phyloP scores from a whole-genome alignment of 257 asterid species.

The Catharanthus roseus region DNA sequence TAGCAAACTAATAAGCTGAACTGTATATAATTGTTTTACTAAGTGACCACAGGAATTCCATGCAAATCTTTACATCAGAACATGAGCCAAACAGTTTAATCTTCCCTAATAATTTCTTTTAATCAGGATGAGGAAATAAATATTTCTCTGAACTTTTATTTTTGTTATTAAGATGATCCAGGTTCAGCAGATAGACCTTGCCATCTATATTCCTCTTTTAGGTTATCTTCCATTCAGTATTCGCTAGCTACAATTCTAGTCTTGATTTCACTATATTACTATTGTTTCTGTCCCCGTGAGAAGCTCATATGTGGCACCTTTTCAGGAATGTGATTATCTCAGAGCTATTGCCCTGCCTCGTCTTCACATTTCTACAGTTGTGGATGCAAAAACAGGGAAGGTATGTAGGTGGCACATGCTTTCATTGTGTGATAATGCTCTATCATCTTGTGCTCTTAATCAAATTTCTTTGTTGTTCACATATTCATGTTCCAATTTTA shows the following conservation, averaged over 20 bases:
- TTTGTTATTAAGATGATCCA: not conserved
- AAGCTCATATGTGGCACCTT: conserved; percentile 12
- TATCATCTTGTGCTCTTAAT: not conserved
- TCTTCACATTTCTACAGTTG: conserved; percentile 70
- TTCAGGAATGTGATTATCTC: conserved; percentile 86
- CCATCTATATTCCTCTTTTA: not conserved
- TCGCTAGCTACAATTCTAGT: not conserved
- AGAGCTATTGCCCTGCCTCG: conserved; percentile 68
- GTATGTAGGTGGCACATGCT: conserved; percentile 25
- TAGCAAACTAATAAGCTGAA: not conserved
- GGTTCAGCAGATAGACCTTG: not conserved
- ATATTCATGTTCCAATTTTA: not conserved
- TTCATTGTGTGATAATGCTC: not conserved
- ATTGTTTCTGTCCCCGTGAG: not conserved
- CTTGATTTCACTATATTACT: not conserved
- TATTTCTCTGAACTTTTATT: not conserved
- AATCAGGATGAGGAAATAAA: not conserved
- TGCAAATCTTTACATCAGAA: too few relatives aligned
- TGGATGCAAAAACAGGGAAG: conserved; percentile 84
- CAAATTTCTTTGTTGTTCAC: not conserved
- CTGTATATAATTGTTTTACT: not conserved
- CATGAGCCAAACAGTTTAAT: too few relatives aligned
- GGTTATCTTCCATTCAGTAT: too few relatives aligned
- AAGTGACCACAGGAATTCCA: not conserved
- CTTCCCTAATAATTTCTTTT: not conserved